phyloP scores from a whole-genome alignment of 2,329 filamentous ascomycete species.

The Botrytis paeoniae region DNA sequence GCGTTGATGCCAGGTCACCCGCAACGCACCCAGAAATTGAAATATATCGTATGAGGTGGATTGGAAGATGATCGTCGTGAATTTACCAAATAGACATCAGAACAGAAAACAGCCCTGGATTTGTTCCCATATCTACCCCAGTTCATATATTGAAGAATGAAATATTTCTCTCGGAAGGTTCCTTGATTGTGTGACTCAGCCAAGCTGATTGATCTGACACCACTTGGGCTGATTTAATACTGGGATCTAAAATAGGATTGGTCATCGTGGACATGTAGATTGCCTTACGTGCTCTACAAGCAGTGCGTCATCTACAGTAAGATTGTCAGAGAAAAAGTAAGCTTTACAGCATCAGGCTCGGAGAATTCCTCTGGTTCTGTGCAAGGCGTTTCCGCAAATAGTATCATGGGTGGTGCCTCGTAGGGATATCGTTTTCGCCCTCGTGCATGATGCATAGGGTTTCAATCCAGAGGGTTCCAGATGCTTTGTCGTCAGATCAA shows the following conservation, averaged over 20 bases:
- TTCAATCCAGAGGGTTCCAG: not conserved
- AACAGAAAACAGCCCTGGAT: not conserved
- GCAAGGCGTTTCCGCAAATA: not conserved
- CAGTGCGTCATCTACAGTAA: not conserved
- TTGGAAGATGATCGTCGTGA: not conserved
- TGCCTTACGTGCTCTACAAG: not conserved
- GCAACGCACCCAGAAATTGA: not conserved
- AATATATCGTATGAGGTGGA: too few species aligned
- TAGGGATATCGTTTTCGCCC: not conserved
- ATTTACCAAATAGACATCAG: not conserved
- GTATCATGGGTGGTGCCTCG: not conserved
- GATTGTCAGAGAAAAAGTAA: not conserved
- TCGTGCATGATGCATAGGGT: not conserved
- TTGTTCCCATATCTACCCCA: not conserved
- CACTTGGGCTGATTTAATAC: not conserved
- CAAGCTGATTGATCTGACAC: not conserved
- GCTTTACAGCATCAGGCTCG: not conserved
- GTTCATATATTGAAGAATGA: not conserved
- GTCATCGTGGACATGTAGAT: not conserved
- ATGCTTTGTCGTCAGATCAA: too few species aligned
- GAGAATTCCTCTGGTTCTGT: not conserved
- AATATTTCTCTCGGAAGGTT: too few species aligned
- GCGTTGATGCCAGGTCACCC: not conserved
- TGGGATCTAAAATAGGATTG: not conserved
- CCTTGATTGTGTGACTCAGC: not conserved